Evolutionary conservation across 2,329 filamentous ascomycete species (phyloP).

Genomic region (Lizonia empirigonia): DNA sequence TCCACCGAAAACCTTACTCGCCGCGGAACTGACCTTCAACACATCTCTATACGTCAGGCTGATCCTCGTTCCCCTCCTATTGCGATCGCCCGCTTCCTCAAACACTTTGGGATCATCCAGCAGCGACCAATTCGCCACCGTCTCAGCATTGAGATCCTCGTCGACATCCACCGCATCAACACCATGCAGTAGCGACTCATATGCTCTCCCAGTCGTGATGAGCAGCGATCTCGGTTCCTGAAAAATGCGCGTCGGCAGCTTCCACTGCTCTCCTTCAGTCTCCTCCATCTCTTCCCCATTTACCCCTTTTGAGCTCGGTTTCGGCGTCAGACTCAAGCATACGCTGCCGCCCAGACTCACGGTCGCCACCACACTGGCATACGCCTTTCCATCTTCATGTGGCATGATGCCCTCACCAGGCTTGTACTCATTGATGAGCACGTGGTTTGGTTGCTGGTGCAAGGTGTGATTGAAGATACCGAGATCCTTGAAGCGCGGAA

Average conservation of each 20-base stretch:
- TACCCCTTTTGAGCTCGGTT: constrained; percentile 22
- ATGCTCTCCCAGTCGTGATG: constrained; percentile 71
- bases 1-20: constrained; percentile 37
- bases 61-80: constrained; percentile 64
- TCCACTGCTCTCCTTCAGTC: not conserved
- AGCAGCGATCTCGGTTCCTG: constrained; percentile 84
- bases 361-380: constrained; percentile 86
- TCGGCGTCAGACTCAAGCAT: constrained; percentile 73
- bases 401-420: constrained; percentile 95
- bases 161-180: constrained; percentile 72
- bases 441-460: constrained; percentile 82
- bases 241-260: constrained; percentile 61
- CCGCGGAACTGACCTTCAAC: constrained; percentile 52
- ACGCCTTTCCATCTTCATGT: constrained; percentile 90
- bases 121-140: constrained; percentile 71
- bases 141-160: constrained; percentile 63
- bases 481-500: constrained; percentile 60
- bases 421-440: constrained; percentile 89
- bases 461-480: constrained; percentile 67
- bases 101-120: constrained; percentile 58
- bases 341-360: constrained; percentile 80
- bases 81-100: constrained; percentile 57
- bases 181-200: constrained; percentile 74
- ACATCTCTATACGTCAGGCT: constrained; percentile 90
- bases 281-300: not conserved